Evolutionary conservation across 2,329 filamentous ascomycete species (phyloP).

Genomic region (Cercospora brassicicola): DNA sequence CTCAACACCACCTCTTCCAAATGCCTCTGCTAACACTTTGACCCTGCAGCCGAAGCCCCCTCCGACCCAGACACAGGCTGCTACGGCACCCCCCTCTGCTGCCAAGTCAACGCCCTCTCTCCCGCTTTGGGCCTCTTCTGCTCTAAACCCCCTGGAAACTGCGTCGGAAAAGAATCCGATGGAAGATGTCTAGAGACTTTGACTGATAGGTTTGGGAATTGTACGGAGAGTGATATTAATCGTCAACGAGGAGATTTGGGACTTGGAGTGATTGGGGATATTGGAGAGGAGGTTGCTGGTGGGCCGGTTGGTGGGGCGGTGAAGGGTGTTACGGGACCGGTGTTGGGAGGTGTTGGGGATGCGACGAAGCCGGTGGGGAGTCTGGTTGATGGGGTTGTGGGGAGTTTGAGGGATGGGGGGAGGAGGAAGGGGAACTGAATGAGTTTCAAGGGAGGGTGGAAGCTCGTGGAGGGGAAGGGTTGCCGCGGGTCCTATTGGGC

Average conservation of each 20-base stretch:
- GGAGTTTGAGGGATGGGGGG: not conserved
- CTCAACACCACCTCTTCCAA: not conserved
- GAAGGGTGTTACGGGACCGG: not conserved
- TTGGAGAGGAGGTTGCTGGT: not conserved
- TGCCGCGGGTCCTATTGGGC: no score
- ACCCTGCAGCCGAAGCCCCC: constrained; percentile 8
- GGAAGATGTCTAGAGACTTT: constrained; percentile 8
- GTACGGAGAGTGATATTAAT: constrained; percentile 1
- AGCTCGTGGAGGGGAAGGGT: no score
- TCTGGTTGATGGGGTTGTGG: not conserved
- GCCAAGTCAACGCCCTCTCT: constrained; percentile 24
- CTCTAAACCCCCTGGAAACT: constrained; percentile 23
- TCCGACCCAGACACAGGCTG: constrained; percentile 14
- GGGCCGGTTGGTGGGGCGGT: not conserved
- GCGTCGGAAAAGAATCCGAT: constrained; percentile 15
- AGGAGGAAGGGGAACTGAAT: not conserved
- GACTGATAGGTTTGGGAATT: constrained; percentile 7
- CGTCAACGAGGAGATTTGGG: constrained; percentile 2
- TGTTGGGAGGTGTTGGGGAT: not conserved
- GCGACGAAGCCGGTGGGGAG: not conserved
- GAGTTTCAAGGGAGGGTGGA: no score
- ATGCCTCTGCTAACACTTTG: not conserved
- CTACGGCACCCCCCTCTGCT: constrained; percentile 21
- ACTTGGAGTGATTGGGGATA: not conserved
- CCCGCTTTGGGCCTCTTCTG: constrained; percentile 25